Conservation (phyloP, 345 rosid genomes). For the Citrus unshiu region DNA sequence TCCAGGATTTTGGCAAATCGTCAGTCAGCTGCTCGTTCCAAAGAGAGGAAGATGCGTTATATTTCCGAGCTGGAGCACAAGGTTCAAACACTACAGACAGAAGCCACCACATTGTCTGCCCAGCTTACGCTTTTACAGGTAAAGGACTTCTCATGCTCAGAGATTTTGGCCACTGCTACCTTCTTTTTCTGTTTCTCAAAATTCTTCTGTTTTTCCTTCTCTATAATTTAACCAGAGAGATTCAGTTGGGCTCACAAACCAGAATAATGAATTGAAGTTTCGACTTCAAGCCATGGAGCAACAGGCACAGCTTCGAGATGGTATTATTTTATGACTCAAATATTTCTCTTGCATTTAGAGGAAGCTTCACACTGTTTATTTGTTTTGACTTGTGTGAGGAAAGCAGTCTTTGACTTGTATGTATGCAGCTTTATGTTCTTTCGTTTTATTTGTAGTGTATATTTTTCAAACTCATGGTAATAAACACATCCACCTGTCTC, state of each 20-base stretch:
- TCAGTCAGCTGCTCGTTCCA: conserved; percentile 95
- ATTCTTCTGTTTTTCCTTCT: conserved; percentile 4
- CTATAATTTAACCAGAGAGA: conserved; percentile 55
- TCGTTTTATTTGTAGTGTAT: neutral
- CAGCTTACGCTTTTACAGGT: conserved; percentile 95
- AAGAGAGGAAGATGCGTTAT: conserved; percentile 93
- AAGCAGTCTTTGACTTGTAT: neutral
- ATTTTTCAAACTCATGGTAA: conserved; percentile 2
- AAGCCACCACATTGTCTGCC: conserved; percentile 94
- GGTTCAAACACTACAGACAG: conserved; percentile 95
- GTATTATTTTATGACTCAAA: conserved; percentile 26
- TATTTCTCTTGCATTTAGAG: neutral
- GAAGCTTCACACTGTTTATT: neutral
- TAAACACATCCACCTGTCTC: neutral
- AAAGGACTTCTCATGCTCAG: neutral
- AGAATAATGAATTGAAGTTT: conserved; percentile 89
- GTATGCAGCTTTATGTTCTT: neutral
- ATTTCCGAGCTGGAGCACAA: conserved; percentile 92
- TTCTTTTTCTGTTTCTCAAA: neutral
- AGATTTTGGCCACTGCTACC: neutral
- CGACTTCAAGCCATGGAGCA: conserved; percentile 99
- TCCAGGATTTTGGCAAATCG: conserved; percentile 87
- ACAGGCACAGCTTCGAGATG: conserved; percentile 92
- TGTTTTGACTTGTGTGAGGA: neutral
- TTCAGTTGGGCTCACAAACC: conserved; percentile 84